These are phyloP conservation scores for Monosporascus sp. DNA, from an alignment of 2,329 filamentous ascomycete species.

Conservation along the genomic window DNA sequence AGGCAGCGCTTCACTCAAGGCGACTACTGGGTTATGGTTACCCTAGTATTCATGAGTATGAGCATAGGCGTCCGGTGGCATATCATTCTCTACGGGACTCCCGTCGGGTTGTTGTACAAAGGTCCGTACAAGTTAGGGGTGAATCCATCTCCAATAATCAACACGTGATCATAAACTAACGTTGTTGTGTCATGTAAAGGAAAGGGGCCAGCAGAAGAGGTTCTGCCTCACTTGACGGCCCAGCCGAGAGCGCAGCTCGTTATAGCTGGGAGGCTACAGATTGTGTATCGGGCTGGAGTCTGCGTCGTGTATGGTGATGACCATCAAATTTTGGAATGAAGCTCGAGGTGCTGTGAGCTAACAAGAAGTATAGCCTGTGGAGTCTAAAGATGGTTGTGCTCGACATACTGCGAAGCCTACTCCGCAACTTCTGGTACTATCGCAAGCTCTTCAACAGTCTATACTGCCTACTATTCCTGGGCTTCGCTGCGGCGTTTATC, in stretches of 20 bases:
- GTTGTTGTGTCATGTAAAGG: not conserved
- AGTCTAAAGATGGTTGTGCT: constrained; percentile 12
- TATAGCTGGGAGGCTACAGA: constrained; percentile 5
- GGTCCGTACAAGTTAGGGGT: not conserved
- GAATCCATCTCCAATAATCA: not conserved
- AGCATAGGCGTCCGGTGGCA: constrained; percentile 5
- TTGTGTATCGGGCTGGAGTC: constrained; percentile 4
- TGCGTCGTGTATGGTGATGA: constrained; percentile 5
- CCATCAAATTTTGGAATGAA: not conserved
- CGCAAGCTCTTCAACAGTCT: not conserved
- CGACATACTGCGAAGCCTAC: constrained; percentile 1
- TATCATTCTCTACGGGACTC: constrained; percentile 4
- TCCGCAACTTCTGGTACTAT: not conserved
- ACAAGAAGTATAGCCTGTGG: constrained; percentile 7
- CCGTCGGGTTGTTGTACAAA: constrained; percentile 1
- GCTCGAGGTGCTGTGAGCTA: not conserved
- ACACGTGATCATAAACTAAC: not conserved
- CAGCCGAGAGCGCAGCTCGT: not conserved
- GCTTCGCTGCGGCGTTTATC: constrained; percentile 8
- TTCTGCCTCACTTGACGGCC: not conserved
- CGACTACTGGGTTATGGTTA: constrained; percentile 8
- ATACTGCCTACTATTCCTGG: constrained; percentile 3
- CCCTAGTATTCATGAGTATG: constrained; percentile 3
- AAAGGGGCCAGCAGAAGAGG: not conserved
- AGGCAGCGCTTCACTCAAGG: constrained; percentile 1